phyloP scores from a whole-genome alignment of 306 rosid genomes.

The Amphicarpaea edgeworthii region DNA sequence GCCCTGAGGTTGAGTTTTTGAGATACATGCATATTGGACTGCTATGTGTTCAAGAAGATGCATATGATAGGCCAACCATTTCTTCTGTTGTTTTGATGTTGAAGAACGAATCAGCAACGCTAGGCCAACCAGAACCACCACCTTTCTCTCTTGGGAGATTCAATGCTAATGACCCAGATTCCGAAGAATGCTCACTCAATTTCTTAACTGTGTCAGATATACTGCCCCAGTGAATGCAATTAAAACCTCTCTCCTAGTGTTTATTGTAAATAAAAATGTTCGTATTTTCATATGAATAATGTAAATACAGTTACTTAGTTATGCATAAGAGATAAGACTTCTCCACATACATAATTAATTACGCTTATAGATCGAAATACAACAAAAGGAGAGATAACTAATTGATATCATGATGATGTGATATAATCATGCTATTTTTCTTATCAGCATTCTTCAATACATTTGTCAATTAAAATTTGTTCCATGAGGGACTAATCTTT shows the following conservation, averaged over 20 bases:
- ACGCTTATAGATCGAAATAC: too few species aligned
- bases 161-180: background rate
- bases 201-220: constrained; percentile 43
- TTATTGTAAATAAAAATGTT: too few species aligned
- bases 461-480: too few species aligned
- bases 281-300: too few species aligned
- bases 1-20: constrained; percentile 42
- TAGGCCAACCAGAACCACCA: constrained; percentile 47
- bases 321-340: too few species aligned
- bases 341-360: too few species aligned
- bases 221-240: constrained; percentile 29
- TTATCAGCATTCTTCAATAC: too few species aligned
- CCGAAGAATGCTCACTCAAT: constrained; percentile 30
- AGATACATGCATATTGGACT: constrained; percentile 54
- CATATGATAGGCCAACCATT: constrained; percentile 62
- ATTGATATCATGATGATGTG: too few species aligned
- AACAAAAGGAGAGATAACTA: too few species aligned
- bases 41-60: constrained; percentile 62
- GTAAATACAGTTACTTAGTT: too few species aligned
- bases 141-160: constrained; percentile 52
- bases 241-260: background rate
- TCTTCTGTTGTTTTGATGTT: constrained; percentile 56
- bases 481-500: too few species aligned
- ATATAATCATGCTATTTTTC: too few species aligned
- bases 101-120: constrained; percentile 43